Evolutionary conservation across 257 asterid genomes (phyloP), one percentile per base, ranked within the genome.

Genomic region (Fraxinus americana): DNA sequence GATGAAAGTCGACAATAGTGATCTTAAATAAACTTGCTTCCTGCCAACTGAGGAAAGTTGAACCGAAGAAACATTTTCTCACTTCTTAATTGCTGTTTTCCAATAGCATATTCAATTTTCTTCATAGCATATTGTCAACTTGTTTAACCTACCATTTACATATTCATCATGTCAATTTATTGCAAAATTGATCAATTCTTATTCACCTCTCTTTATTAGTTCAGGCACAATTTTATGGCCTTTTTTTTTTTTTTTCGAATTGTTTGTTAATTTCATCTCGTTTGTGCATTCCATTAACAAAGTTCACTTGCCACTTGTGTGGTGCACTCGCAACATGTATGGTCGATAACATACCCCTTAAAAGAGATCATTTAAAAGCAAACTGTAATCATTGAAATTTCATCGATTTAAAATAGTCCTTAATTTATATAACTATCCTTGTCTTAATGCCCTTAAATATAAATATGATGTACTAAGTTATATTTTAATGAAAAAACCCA

Each of bases 31-130:
- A 63, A 67, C 76, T 30, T 36, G 89, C 89, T 84, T 80, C 80
- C 90, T 82, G 81, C 84, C 88, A 85, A 74, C 91, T 81, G 70
- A 67, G 66, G 30, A 16, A 76, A 76, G 61, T 81, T 54, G 75
- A 74, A 81, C 34, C 74, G 70, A 70, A 71, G 21, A 81, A 74
- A 74, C 29, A 38, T 74, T 70, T 52, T n/a, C 6, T 74, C 30
- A 59, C 67, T 59, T 59, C 30, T 59, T 4, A 69, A 38, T 34
- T 71, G 72, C 80, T 85, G 83, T 80, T 83, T 63, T 80, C 78
- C 82, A 76, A 76, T 81, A 77, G 52, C 77, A 76, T 9, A 68
- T 79, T 73, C 77, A 79, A 71, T 74, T 70, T 70, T 74, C 38
- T 65, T 45, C 69, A 48, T 23, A 45, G 4, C 80, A 29, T 34